Percentiles rank a stretch among this genome's conserved stretches.
phyloP scores from a whole-genome alignment of 1,284 basidiomycete species.

The Sanghuangporus baumii region DNA sequence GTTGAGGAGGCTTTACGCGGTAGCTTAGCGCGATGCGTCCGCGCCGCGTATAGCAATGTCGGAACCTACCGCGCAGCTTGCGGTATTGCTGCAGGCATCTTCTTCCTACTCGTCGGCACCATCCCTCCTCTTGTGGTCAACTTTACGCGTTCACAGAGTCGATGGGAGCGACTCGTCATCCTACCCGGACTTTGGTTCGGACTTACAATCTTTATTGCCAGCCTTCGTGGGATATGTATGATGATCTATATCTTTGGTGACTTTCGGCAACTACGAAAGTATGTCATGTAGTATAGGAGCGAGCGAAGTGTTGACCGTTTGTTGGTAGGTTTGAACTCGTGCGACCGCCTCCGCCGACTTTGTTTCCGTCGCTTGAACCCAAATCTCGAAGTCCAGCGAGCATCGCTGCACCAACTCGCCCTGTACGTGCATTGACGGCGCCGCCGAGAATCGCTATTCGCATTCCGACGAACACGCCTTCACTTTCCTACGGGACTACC shows the following conservation, averaged over 20 bases:
- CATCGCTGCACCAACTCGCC: background rate
- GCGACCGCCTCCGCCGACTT: slow-evolving; percentile 37
- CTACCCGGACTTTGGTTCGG: slow-evolving; percentile 69
- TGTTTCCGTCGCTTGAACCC: background rate
- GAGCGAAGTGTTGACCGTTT: background rate
- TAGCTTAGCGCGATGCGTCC: slow-evolving; percentile 61
- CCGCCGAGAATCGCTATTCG: slow-evolving; percentile 11
- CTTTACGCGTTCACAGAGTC: slow-evolving; percentile 36
- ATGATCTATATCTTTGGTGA: slow-evolving; percentile 81
- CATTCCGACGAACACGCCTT: slow-evolving; percentile 4
- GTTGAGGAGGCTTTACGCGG: slow-evolving; percentile 54
- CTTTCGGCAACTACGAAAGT: slow-evolving; percentile 63
- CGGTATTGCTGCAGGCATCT: slow-evolving; percentile 54
- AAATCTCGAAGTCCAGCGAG: background rate
- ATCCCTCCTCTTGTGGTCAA: slow-evolving; percentile 48
- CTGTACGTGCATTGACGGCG: slow-evolving; percentile 10
- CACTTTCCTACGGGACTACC: slow-evolving; percentile 10
- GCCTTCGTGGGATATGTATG: slow-evolving; percentile 58
- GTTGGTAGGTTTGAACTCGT: slow-evolving; percentile 51
- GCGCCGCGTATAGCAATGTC: slow-evolving; percentile 66
- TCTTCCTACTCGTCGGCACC: slow-evolving; percentile 40
- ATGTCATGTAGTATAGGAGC: background rate
- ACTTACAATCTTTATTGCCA: slow-evolving; percentile 53
- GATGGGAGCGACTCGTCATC: slow-evolving; percentile 55
- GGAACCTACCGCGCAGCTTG: slow-evolving; percentile 67